These are phyloP conservation scores for Spathaspora sp. DNA, from an alignment of 1,139 yeast species.

Conservation along the genomic window DNA sequence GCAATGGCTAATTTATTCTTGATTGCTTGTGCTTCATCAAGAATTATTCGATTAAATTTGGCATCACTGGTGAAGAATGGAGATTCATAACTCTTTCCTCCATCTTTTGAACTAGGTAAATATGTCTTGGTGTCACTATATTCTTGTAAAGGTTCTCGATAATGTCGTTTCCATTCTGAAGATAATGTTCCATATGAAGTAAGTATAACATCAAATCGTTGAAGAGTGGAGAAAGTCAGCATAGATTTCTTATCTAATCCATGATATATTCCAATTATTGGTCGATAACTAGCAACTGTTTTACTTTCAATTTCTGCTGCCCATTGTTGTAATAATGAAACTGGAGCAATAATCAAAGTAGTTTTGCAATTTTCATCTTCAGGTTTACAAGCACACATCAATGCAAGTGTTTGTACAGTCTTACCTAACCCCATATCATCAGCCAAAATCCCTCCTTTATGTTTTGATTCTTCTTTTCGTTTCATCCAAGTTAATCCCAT, in stretches of 20 bases:
- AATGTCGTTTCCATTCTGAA: slow-evolving; percentile 67
- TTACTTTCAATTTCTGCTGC: slow-evolving; percentile 68
- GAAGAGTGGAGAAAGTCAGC: slow-evolving; percentile 44
- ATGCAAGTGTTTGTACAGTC: slow-evolving; percentile 77
- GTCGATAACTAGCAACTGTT: slow-evolving; percentile 44
- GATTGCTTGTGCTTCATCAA: slow-evolving; percentile 91
- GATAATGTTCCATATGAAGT: slow-evolving; percentile 78
- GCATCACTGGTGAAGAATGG: slow-evolving; percentile 65
- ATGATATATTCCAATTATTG: slow-evolving; percentile 62
- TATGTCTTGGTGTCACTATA: slow-evolving; percentile 20
- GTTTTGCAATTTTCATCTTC: slow-evolving; percentile 41
- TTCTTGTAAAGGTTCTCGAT: slow-evolving; percentile 33
- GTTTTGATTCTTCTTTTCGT: slow-evolving; percentile 57
- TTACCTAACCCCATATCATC: slow-evolving; percentile 97
- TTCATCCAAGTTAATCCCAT: slow-evolving; percentile 82
- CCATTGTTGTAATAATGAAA: slow-evolving; percentile 84
- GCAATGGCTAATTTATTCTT: slow-evolving; percentile 71
- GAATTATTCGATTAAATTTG: slow-evolving; percentile 62
- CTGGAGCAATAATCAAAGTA: slow-evolving; percentile 82
- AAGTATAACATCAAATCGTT: slow-evolving; percentile 67
- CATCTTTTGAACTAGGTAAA: slow-evolving; percentile 40
- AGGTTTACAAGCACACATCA: slow-evolving; percentile 59
- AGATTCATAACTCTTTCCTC: slow-evolving; percentile 52
- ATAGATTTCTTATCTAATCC: slow-evolving; percentile 45
- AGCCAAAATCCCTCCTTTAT: slow-evolving; percentile 79